phyloP scores from a whole-genome alignment of 768 basidiomycete species.

The Kwoniella heveanensis region DNA sequence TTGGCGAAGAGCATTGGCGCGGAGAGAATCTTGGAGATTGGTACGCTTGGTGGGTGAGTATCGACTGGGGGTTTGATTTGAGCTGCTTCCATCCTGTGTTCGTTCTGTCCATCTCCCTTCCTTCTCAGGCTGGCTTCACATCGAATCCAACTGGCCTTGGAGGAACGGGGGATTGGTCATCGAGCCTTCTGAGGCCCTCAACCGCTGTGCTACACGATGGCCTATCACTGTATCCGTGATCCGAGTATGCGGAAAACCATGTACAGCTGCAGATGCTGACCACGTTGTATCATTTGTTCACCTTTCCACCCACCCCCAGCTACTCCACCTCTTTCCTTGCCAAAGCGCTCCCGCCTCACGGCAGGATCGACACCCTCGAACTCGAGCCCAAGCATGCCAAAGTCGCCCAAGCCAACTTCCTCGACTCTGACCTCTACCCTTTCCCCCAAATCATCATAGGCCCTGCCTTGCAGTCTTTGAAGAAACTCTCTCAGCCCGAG shows the following conservation, averaged over 20 bases:
- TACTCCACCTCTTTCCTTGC: slow-evolving; percentile 56
- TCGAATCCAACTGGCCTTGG: too few relatives aligned
- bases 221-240: too few relatives aligned
- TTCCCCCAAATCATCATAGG: slow-evolving; percentile 61
- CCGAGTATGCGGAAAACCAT: too few relatives aligned
- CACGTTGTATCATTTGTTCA: neutral
- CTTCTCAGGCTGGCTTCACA: too few relatives aligned
- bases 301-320: slow-evolving; percentile 4
- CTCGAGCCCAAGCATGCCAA: slow-evolving; percentile 51
- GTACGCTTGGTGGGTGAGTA: slow-evolving; percentile 67
- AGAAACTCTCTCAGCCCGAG: slow-evolving; percentile 19
- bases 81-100: too few relatives aligned
- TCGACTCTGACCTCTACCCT: slow-evolving; percentile 62
- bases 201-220: too few relatives aligned
- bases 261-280: neutral
- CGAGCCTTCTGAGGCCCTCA: too few relatives aligned
- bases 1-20: slow-evolving; percentile 62
- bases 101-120: too few relatives aligned
- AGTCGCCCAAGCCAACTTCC: slow-evolving; percentile 65
- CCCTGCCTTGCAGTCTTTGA: slow-evolving; percentile 47
- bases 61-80: too few relatives aligned
- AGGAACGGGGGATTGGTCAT: too few relatives aligned
- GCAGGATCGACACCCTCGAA: slow-evolving; percentile 54
- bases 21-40: slow-evolving; percentile 67
- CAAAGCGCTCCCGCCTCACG: slow-evolving; percentile 50